Evolutionary conservation across 1,139 yeast genomes (phyloP).

Genomic region (Scheffersomyces insectosa): DNA sequence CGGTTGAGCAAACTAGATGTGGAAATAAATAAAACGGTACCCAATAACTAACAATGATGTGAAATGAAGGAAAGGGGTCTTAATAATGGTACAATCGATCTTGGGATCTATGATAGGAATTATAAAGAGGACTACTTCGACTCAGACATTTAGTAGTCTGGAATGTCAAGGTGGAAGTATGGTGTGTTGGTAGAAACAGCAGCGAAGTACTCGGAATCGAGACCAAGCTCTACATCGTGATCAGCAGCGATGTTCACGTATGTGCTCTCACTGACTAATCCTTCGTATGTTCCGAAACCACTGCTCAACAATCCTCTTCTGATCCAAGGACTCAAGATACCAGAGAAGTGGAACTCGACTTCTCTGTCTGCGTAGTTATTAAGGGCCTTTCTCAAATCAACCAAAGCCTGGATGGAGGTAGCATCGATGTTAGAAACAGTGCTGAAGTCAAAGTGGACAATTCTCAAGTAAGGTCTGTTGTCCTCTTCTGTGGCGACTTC

Average conservation of each 20-base stretch:
- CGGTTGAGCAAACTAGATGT: too few relatives aligned
- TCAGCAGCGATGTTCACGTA: slow-evolving; percentile 41
- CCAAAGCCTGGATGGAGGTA: slow-evolving; percentile 75
- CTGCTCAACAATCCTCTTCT: slow-evolving; percentile 72
- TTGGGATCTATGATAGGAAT: too few relatives aligned
- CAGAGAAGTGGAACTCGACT: slow-evolving; percentile 88
- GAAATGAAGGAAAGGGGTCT: too few relatives aligned
- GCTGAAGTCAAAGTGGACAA: slow-evolving; percentile 79
- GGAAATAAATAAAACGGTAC: too few relatives aligned
- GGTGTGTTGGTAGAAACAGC: slow-evolving; percentile 76
- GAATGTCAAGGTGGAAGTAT: slow-evolving; percentile 85
- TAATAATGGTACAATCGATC: too few relatives aligned
- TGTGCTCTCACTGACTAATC: slow-evolving; percentile 39
- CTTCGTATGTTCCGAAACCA: slow-evolving; percentile 72
- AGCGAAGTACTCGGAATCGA: slow-evolving; percentile 45
- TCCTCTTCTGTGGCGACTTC: slow-evolving; percentile 31
- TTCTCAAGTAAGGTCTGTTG: slow-evolving; percentile 63
- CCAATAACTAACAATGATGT: too few relatives aligned
- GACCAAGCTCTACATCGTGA: slow-evolving; percentile 34
- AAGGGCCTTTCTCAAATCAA: slow-evolving; percentile 73
- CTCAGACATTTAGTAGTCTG: slow-evolving; percentile 50
- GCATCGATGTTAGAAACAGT: slow-evolving; percentile 75
- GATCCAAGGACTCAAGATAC: slow-evolving; percentile 84
- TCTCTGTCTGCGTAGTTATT: slow-evolving; percentile 78
- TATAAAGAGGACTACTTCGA: too few relatives aligned